Conservation (phyloP, 495 filamentous ascomycete genomes). For the Penicillium mononematosum region DNA sequence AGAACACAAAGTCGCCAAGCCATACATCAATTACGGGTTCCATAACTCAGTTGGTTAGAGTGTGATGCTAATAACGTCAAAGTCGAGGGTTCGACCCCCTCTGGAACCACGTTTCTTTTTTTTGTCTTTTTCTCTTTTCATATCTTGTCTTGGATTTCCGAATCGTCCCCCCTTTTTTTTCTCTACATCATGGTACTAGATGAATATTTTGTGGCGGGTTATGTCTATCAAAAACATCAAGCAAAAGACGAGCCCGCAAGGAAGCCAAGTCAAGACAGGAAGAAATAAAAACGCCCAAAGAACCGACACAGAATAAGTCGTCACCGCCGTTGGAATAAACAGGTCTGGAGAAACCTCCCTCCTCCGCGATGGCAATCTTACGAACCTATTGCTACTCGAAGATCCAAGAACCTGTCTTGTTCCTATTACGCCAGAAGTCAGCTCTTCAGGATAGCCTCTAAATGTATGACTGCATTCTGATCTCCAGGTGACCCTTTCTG, state of each 20-base stretch:
- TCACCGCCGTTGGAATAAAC: neutral
- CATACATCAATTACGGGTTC: conserved; percentile 13
- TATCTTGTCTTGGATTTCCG: neutral
- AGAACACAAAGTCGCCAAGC: neutral
- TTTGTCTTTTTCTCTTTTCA: neutral
- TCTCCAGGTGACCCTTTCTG: conserved; percentile 55
- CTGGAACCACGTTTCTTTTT: neutral
- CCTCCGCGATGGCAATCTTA: neutral
- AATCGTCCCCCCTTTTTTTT: neutral
- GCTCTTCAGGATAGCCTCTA: conserved; percentile 10
- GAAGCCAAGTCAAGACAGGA: neutral
- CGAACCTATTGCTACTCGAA: neutral
- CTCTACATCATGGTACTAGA: neutral
- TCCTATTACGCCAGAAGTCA: neutral
- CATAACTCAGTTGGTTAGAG: conserved; percentile 39
- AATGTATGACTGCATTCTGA: conserved; percentile 22
- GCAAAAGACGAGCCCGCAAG: neutral
- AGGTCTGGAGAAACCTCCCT: neutral
- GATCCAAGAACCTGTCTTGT: neutral
- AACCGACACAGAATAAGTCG: neutral
- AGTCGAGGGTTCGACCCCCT: conserved; percentile 27
- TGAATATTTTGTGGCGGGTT: neutral
- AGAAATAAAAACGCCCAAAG: neutral
- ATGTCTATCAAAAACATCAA: neutral
- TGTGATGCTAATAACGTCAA: conserved; percentile 42